Base-by-base conservation (phyloP, 306 rosid genomes). In the Boehmeria nivea region DNA sequence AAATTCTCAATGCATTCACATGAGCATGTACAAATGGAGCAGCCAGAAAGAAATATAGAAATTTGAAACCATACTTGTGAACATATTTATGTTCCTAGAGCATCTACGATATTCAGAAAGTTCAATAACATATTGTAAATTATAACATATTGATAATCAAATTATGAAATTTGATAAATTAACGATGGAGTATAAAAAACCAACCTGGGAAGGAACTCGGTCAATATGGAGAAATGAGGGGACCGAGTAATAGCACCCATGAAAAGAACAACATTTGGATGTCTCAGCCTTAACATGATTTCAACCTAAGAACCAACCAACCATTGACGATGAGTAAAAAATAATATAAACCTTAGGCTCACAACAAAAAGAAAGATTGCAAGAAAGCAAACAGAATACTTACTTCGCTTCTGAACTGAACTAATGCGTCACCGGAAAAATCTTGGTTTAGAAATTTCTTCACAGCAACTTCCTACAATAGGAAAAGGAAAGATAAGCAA, bases 221-320 rank as follows among this genome's bases (percentile, higher is more conserved):
- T 93, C 71, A 93, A 78, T 72, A 93, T 93, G 31, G 99, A 93
- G 72, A 85, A 88, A 72, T 93, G 88, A 18, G 99, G 99, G 49
- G 94, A 58, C 8, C 95, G 86, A 61, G 96, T 93, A 67, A 93
- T 87, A 19, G 99, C 99, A 51, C 99, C 99, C 95, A 93, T 93
- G 76, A 93, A 93, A 74, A 93, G 99, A 59, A 93, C 95, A 51
- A 93, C 99, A 77, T 93, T 93, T 64, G 99, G 99, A 79, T 93
- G 99, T 71, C 99, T 83, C 73, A 93, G 65, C 72, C 95, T 85
- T 70, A 93, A 69, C 99, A 85, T 93, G 75, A 93, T 93, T 78
- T 93, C 99, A 68, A 93, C 82, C 99, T 93, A 76, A 27, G 49
- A 56, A 53, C 37, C 70, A 66, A 64, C 37, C 24, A 56, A 55